Conservation (phyloP, 805 yeast genomes). For the Candida andamanensis region DNA sequence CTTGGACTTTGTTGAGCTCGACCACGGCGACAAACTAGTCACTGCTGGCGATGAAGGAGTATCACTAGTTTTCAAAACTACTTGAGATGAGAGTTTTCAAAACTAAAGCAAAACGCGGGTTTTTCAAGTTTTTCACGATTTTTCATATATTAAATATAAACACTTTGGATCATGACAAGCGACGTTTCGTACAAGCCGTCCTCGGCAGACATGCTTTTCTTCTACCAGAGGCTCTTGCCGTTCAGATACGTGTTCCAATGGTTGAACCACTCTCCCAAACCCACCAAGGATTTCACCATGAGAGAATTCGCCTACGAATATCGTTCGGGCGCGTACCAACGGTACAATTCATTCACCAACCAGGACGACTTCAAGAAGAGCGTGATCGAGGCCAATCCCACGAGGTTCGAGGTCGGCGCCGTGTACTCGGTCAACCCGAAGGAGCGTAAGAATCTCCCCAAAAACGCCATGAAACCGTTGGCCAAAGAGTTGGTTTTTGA, state of each 20-base stretch:
- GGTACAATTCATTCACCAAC: slow-evolving; percentile 72
- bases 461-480: slow-evolving; percentile 71
- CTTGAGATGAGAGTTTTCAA: no score
- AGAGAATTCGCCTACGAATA: slow-evolving; percentile 93
- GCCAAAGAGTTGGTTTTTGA: slow-evolving; percentile 90
- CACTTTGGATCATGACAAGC: no score
- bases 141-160: no score
- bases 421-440: slow-evolving; percentile 85
- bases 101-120: no score
- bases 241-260: slow-evolving; percentile 77
- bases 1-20: slow-evolving; percentile 71
- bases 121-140: no score
- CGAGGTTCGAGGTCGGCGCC: slow-evolving; percentile 94
- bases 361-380: slow-evolving; percentile 73
- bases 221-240: slow-evolving; percentile 69
- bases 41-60: slow-evolving; percentile 99
- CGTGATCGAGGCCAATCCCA: slow-evolving; percentile 70
- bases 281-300: slow-evolving; percentile 72
- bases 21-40: slow-evolving; percentile 61
- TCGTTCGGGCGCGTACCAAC: slow-evolving; percentile 80
- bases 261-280: slow-evolving; percentile 80
- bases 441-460: slow-evolving; percentile 71
- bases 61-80: slow-evolving; percentile 55
- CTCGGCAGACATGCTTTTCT: slow-evolving; percentile 63
- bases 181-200: slow-evolving; percentile 28